Evolutionary conservation across 495 filamentous ascomycete genomes (phyloP), one percentile per base, ranked within the genome.

Genomic region (Bombardia bombarda): DNA sequence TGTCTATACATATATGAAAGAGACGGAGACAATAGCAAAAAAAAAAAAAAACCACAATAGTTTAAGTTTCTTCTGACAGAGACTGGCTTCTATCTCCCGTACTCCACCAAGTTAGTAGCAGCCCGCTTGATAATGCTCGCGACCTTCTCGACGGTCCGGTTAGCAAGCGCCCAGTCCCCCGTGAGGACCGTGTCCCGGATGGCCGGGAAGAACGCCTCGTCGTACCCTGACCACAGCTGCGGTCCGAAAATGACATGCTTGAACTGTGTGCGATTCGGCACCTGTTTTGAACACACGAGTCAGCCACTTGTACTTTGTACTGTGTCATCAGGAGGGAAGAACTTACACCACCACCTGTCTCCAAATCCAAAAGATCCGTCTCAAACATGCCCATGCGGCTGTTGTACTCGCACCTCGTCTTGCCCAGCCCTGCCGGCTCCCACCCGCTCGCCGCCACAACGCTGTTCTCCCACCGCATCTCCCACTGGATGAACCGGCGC

Each of bases 201-300:
- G 13, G 77, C 80, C 7, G 92, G 92, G 66, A 97, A 97, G 48
- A 79, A 82, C 0, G 81, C 75, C 34, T 79, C 75, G 38, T 87
- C 80, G 58, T 85, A 79, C 38, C 80, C 80, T 36, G 79, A 80
- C 85, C 87, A 90, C 5, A 77, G 64, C 56, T 87, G 77, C 12
- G 92, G 92, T 0, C 81, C 89, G 53, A 87, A 92, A 38, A 98
- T 50, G 53, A 95, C 77, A 66, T 98, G 93, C 59, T 92, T 95
- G 72, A 87, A 98, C 67, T 96, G 93, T 19, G 85, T 85, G 47
- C 92, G 79, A 55, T 86, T 86, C 23, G 87, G 89, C 21, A 95
- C 70, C 84, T 92, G 47, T 25, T 35, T 16, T n/a, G 1, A 34
- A 9, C 14, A 4, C 32, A 34, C 0, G 10, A 8, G 13, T 26